Percentiles rank a stretch among this genome's conserved stretches.
Conservation (phyloP, 768 basidiomycete genomes). For the Glaciozyma martinii region DNA sequence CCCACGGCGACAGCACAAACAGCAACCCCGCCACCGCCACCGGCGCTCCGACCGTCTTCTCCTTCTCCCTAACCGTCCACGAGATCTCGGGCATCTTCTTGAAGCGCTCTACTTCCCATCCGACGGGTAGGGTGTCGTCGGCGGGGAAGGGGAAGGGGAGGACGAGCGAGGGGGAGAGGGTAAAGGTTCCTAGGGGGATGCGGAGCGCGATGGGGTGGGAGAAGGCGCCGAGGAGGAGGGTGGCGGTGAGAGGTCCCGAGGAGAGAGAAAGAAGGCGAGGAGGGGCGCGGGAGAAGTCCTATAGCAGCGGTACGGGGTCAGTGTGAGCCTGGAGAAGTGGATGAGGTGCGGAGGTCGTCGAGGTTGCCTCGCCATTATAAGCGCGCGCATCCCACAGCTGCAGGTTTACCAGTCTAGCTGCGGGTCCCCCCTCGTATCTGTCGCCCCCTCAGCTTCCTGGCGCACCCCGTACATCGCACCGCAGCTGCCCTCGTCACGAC, state of each 20-base stretch:
- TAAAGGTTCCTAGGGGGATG: slow-evolving; percentile 21
- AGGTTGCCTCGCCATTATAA: background rate
- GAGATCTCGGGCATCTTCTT: background rate
- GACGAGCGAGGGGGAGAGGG: slow-evolving; percentile 10
- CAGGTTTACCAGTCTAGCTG: background rate
- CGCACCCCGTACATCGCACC: too few relatives aligned
- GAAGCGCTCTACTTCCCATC: slow-evolving; percentile 31
- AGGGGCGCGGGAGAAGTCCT: slow-evolving; percentile 27
- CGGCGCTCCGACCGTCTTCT: slow-evolving; percentile 10
- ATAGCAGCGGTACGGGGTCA: background rate
- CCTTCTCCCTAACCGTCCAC: slow-evolving; percentile 26
- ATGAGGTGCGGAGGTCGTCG: background rate
- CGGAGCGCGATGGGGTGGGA: slow-evolving; percentile 1
- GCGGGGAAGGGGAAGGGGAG: slow-evolving; percentile 23
- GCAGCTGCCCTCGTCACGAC: background rate
- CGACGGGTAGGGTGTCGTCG: slow-evolving; percentile 12
- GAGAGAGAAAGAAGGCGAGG: slow-evolving; percentile 23
- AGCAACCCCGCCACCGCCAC: slow-evolving; percentile 15
- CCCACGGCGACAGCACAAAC: slow-evolving; percentile 28
- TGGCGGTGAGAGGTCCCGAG: slow-evolving; percentile 13
- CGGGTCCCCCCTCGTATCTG: too few relatives aligned
- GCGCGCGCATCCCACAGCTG: background rate
- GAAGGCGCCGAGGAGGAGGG: slow-evolving; percentile 23
- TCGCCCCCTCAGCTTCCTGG: background rate
- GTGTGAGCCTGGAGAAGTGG: background rate